phyloP scores from a whole-genome alignment of 306 rosid genomes.

The Rosa lucieae region DNA sequence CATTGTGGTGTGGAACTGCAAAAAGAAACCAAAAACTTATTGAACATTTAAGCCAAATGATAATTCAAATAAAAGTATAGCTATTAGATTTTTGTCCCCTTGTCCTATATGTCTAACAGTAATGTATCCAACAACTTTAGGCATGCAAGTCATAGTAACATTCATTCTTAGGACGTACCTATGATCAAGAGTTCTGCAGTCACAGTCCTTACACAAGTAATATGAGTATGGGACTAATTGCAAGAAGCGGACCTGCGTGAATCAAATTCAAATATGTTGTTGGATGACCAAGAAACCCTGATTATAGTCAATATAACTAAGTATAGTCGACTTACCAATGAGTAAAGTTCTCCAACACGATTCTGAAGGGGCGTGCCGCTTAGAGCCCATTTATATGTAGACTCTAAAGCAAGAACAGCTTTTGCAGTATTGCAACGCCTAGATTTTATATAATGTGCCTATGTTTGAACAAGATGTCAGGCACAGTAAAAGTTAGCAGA shows the following conservation, averaged over 20 bases:
- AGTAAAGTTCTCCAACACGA: constrained; percentile 81
- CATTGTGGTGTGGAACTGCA: constrained; percentile 62
- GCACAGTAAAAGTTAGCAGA: background rate
- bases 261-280: constrained; percentile 28
- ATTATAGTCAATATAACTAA: constrained; percentile 4
- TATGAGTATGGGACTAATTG: constrained; percentile 77
- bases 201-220: constrained; percentile 91
- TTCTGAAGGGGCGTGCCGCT: constrained; percentile 96
- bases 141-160: constrained; percentile 4
- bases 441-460: constrained; percentile 87
- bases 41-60: background rate
- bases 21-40: constrained; percentile 15
- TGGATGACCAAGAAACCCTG: constrained; percentile 17
- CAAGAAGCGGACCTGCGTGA: constrained; percentile 75
- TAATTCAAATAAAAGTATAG: constrained; percentile 6
- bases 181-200: constrained; percentile 77
- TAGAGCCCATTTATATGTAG: constrained; percentile 87
- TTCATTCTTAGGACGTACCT: constrained; percentile 47
- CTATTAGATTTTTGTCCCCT: background rate
- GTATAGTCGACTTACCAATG: constrained; percentile 53
- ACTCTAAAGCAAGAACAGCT: constrained; percentile 81
- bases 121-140: background rate
- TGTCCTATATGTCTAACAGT: background rate
- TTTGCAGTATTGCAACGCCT: constrained; percentile 68
- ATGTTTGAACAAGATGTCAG: background rate